These are phyloP conservation scores for Mycena epipterygia DNA, from an alignment of 768 basidiomycete genomes.

Conservation along the genomic window DNA sequence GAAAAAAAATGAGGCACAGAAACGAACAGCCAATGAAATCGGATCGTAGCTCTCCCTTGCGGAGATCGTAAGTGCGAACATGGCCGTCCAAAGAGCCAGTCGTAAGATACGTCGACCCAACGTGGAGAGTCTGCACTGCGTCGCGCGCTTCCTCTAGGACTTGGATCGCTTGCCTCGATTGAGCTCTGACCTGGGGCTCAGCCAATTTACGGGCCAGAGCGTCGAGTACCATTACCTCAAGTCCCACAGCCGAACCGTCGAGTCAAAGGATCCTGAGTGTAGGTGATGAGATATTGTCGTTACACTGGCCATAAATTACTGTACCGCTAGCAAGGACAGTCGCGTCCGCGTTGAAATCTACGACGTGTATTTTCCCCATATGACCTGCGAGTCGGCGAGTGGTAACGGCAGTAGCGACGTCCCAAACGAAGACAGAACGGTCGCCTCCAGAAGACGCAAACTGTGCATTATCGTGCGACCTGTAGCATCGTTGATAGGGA, in stretches of 20 bases:
- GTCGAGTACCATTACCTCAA: conserved; percentile 66
- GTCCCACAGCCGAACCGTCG: conserved; percentile 94
- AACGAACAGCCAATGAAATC: conserved; percentile 92
- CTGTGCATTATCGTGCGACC: conserved; percentile 93
- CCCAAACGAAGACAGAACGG: conserved; percentile 94
- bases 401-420: conserved; percentile 90
- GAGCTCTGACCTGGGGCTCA: conserved; percentile 62
- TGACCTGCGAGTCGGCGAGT: conserved; percentile 89
- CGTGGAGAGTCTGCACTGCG: conserved; percentile 83
- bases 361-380: conserved; percentile 89
- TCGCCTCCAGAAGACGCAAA: conserved; percentile 97
- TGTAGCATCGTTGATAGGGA: conserved; percentile 45
- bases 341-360: conserved; percentile 92
- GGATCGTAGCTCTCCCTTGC: conserved; percentile 90
- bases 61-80: conserved; percentile 94
- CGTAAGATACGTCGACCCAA: conserved; percentile 75
- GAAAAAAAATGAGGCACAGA: not conserved
- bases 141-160: conserved; percentile 90
- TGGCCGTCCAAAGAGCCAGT: conserved; percentile 93
- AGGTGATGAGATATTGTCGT: not conserved
- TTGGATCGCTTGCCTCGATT: conserved; percentile 90
- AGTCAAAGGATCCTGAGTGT: conserved; percentile 92
- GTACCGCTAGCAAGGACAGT: conserved; percentile 90
- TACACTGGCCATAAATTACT: conserved; percentile 27
- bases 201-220: not conserved